These are phyloP conservation scores for Pseudohalonectria lignicola DNA, from an alignment of 2,329 filamentous ascomycete species.

Conservation along the genomic window DNA sequence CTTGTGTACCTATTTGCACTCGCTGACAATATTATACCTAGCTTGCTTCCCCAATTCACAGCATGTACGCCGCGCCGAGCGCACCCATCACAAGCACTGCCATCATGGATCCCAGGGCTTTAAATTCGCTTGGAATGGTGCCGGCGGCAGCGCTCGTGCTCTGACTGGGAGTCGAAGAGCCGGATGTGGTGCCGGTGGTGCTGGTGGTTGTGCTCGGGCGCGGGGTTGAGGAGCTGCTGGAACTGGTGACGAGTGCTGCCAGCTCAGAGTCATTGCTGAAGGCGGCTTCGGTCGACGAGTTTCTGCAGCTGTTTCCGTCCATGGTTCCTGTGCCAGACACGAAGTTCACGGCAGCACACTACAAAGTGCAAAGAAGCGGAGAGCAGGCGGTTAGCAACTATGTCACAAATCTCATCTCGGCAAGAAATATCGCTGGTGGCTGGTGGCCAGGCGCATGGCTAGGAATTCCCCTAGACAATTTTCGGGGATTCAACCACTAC, in stretches of 20 bases:
- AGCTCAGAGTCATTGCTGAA: not conserved
- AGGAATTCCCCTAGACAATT: no score
- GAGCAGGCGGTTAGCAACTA: not conserved
- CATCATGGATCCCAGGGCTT: no score
- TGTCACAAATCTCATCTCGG: no score
- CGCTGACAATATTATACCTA: no score
- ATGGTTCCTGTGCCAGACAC: slow-evolving; percentile 26
- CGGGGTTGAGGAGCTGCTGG: not conserved
- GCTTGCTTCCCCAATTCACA: not conserved
- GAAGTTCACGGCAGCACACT: slow-evolving; percentile 47
- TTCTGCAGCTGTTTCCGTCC: not conserved
- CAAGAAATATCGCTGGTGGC: not conserved
- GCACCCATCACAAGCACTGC: not conserved
- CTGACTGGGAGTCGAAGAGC: no score
- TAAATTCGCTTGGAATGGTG: no score
- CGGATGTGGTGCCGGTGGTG: no score
- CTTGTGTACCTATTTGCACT: no score
- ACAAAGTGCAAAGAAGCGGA: slow-evolving; percentile 3
- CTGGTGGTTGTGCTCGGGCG: not conserved
- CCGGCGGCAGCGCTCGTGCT: not conserved
- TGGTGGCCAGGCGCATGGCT: not conserved
- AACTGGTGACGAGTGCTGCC: not conserved
- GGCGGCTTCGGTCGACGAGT: not conserved
- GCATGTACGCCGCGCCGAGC: not conserved
- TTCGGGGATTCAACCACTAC: no score